These are phyloP conservation scores for Pleurotus giganteus DNA, from an alignment of 768 basidiomycete species.

Conservation along the genomic window DNA sequence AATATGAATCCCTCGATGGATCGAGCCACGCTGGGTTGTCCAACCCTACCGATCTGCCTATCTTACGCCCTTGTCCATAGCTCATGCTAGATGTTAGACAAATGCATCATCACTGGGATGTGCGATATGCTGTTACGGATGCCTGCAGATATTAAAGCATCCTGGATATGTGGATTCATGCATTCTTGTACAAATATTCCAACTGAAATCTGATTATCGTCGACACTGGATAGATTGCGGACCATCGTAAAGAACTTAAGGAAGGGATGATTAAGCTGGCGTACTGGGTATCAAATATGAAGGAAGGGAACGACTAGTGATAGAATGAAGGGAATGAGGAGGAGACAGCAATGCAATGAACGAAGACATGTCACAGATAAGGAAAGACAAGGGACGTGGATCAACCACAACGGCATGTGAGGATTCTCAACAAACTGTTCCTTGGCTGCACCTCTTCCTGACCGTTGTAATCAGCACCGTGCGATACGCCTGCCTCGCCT, in stretches of 20 bases:
- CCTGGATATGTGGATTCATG: neutral
- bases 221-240: slow-evolving; percentile 2
- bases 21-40: too few relatives aligned
- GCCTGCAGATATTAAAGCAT: too few relatives aligned
- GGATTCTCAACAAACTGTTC: slow-evolving; percentile 55
- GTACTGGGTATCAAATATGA: slow-evolving; percentile 8
- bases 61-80: too few relatives aligned
- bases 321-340: slow-evolving; percentile 1
- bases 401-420: slow-evolving; percentile 79
- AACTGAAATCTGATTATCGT: neutral
- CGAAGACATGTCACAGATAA: slow-evolving; percentile 19
- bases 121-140: too few relatives aligned
- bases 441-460: slow-evolving; percentile 53
- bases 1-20: too few relatives aligned
- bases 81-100: too few relatives aligned
- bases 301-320: neutral
- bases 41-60: too few relatives aligned
- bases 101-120: too few relatives aligned
- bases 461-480: slow-evolving; percentile 56
- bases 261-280: slow-evolving; percentile 7
- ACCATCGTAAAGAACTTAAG: slow-evolving; percentile 4
- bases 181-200: slow-evolving; percentile 1
- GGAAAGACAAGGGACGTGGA: slow-evolving; percentile 20
- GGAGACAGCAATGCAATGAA: slow-evolving; percentile 24
- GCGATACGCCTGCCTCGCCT: slow-evolving; percentile 66